phyloP scores from a whole-genome alignment of 306 rosid species.

The Glycine soja region DNA sequence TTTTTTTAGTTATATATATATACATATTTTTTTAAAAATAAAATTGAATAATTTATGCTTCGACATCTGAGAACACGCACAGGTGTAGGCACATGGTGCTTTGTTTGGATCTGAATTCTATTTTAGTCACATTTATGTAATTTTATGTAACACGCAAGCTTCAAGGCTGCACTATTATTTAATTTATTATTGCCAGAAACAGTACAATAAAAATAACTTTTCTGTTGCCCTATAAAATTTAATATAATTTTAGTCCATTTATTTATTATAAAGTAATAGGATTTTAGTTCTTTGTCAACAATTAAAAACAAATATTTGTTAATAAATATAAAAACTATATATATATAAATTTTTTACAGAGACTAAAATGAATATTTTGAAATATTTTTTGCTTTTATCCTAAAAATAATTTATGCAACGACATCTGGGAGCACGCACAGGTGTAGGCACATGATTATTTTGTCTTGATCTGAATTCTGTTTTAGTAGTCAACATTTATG shows the following conservation, averaged over 20 bases:
- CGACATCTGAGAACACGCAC: background rate
- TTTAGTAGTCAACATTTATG: background rate
- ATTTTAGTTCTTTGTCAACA: too few relatives aligned
- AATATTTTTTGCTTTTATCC: too few relatives aligned
- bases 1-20: too few relatives aligned
- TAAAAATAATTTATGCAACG: background rate
- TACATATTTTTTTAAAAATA: too few relatives aligned
- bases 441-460: background rate
- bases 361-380: too few relatives aligned
- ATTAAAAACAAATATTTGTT: too few relatives aligned
- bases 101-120: background rate
- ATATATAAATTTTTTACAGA: too few relatives aligned
- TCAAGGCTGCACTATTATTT: background rate
- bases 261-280: too few relatives aligned
- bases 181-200: background rate
- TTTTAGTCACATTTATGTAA: background rate
- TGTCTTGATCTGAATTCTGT: background rate
- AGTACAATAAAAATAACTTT: too few relatives aligned
- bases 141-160: background rate
- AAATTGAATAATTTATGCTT: background rate
- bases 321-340: too few relatives aligned
- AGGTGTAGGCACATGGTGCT: slow-evolving; percentile 5
- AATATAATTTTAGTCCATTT: too few relatives aligned
- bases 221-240: too few relatives aligned
- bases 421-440: background rate